These are phyloP conservation scores for Magnolia sinica DNA, from an alignment of 164 flowering plant species.

Conservation along the genomic window DNA sequence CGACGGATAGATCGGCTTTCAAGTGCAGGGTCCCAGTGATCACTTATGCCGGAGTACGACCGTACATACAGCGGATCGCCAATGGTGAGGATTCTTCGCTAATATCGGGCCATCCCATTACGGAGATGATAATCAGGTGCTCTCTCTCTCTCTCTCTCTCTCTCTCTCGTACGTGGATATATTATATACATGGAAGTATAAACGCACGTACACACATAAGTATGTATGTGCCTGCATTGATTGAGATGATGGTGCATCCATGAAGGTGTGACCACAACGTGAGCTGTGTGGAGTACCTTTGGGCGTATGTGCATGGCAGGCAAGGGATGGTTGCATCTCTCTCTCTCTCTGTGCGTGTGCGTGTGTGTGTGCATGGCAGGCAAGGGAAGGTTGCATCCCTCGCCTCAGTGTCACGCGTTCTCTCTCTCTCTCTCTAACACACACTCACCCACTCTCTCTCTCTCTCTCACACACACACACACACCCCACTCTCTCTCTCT, in stretches of 20 bases:
- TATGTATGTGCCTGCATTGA: too few relatives aligned
- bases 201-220: too few relatives aligned
- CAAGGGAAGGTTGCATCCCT: too few relatives aligned
- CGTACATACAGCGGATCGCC: constrained; percentile 67
- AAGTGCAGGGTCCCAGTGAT: constrained; percentile 56
- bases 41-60: constrained; percentile 47
- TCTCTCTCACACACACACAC: neutral
- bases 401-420: neutral
- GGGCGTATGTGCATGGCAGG: too few relatives aligned
- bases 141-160: constrained; percentile 2
- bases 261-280: too few relatives aligned
- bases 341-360: too few relatives aligned
- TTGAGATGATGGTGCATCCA: too few relatives aligned
- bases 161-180: neutral
- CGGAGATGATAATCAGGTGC: constrained; percentile 80
- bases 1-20: constrained; percentile 36
- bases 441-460: neutral
- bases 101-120: constrained; percentile 57
- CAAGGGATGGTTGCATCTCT: too few relatives aligned
- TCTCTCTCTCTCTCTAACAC: neutral
- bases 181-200: neutral
- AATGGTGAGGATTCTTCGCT: constrained; percentile 66
- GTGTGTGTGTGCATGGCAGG: too few relatives aligned
- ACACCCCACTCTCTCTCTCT: neutral
- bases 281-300: too few relatives aligned